Conservation (phyloP, 2,329 filamentous ascomycete species). For the Penicillium rolfsii region DNA sequence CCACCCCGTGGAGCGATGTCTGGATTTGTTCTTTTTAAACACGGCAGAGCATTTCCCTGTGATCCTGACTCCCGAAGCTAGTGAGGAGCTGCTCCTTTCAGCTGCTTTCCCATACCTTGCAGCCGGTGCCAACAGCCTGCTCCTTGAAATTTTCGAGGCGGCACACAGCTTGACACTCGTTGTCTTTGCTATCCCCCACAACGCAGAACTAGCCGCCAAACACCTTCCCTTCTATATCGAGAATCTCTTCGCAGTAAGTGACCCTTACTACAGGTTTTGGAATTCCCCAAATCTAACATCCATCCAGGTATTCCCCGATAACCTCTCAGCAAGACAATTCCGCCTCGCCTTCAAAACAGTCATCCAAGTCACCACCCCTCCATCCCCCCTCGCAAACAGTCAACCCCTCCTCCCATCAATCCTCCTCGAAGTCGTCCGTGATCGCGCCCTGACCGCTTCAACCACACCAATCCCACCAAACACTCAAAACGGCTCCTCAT, state of each 20-base stretch:
- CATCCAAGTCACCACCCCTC: slow-evolving; percentile 78
- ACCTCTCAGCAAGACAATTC: slow-evolving; percentile 83
- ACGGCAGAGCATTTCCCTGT: slow-evolving; percentile 81
- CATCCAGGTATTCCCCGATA: slow-evolving; percentile 69
- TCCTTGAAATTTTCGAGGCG: slow-evolving; percentile 79
- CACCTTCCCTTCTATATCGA: slow-evolving; percentile 84
- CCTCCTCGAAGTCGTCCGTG: slow-evolving; percentile 75
- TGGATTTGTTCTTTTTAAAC: slow-evolving; percentile 90
- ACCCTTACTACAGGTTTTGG: neutral
- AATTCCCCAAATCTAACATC: neutral
- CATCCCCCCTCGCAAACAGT: slow-evolving; percentile 70
- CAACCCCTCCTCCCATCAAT: slow-evolving; percentile 80
- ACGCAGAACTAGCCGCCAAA: slow-evolving; percentile 68
- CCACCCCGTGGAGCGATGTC: slow-evolving; percentile 68
- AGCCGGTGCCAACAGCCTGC: slow-evolving; percentile 58
- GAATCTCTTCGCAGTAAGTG: slow-evolving; percentile 66
- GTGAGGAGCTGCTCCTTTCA: slow-evolving; percentile 72
- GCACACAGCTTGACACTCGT: slow-evolving; percentile 82
- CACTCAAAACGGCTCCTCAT: slow-evolving; percentile 37
- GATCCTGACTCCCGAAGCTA: slow-evolving; percentile 65
- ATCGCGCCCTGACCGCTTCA: slow-evolving; percentile 62
- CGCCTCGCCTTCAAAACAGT: slow-evolving; percentile 84
- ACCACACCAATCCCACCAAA: slow-evolving; percentile 52
- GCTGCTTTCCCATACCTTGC: slow-evolving; percentile 75
- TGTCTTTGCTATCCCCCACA: slow-evolving; percentile 77